A percentile compares a stretch with the other conserved stretches of the same genome.
Evolutionary conservation across 306 rosid genomes (phyloP).

Genomic region (Senna siamea): DNA sequence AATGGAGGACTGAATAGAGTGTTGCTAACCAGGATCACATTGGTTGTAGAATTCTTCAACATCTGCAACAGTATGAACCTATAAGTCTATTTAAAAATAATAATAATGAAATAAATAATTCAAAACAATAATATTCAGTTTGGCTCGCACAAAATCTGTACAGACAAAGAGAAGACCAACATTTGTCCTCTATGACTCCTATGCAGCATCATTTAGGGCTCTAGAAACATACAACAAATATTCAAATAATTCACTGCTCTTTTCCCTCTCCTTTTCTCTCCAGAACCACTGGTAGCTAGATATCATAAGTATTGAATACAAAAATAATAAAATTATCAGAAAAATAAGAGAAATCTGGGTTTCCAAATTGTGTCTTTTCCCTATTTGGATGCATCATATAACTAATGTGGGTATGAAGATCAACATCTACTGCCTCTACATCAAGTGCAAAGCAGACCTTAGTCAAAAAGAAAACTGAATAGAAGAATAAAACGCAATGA

Average conservation of each 20-base stretch:
- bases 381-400: conserved; percentile 11
- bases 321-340: neutral
- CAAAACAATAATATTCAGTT: neutral
- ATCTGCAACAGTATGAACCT: conserved; percentile 59
- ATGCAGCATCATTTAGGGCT: neutral
- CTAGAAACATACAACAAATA: neutral
- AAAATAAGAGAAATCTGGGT: conserved; percentile 8
- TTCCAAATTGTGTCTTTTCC: neutral
- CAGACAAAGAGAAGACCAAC: neutral
- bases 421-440: conserved; percentile 9
- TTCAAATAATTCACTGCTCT: neutral
- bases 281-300: neutral
- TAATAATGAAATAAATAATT: neutral
- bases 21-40: conserved; percentile 83
- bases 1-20: neutral
- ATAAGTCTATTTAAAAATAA: neutral
- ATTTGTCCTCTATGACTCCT: neutral
- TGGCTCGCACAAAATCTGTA: neutral
- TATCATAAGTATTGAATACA: neutral
- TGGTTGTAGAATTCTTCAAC: conserved; percentile 82
- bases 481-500: neutral
- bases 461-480: conserved; percentile 20
- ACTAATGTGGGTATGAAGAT: neutral
- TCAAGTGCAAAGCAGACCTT: conserved; percentile 1
- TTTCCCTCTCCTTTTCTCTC: neutral